Evolutionary conservation across 768 basidiomycete genomes (phyloP), one percentile per base, ranked within the genome.

Genomic region (Russula virescens): DNA sequence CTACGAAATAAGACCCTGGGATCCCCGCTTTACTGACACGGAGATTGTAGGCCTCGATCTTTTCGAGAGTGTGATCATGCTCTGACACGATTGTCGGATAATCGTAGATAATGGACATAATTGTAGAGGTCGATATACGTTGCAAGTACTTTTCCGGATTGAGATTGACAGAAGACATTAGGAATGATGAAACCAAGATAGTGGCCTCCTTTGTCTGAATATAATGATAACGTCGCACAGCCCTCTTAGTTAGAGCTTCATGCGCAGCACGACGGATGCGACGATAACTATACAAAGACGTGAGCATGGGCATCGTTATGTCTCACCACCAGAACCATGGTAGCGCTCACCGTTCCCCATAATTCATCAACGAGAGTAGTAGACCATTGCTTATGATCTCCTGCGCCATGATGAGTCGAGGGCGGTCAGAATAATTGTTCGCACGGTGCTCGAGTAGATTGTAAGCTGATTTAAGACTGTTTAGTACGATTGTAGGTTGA

Each of bases 221-320:
- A 2, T 68, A 57, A 21, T 70, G 58, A 63, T 69, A 75, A 34
- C 61, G 48, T 25, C 58, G 58, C 8, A 69, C 61, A 3, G 60
- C 62, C 14, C 63, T 57, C 47, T 68, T 69, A 42, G 69, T 70
- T 35, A 76, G 68, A 4, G 71, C 70, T 45, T 74, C 74, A 51
- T 75, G 71, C 0, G 70, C 69, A 1, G 71, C 70, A 14, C 73
- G 69, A 25, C 74, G 71, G 69, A 75, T 71, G 14, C 72, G 64
- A 26, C 73, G 69, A 73, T 73, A 75, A 13, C 74, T 76, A 62
- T n/a, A 34, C 3, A 35, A 26, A 18, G 14, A 23, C 7, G 13
- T 50, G 5, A 60, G 28, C 28, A 47, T 6, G 8, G 16, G 31
- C n/a, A n/a, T n/a, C n/a, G n/a, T n/a, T n/a, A n/a, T n/a, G 9